Base-by-base conservation (phyloP, 1,284 basidiomycete genomes). In the Apiotrichum sp. region DNA sequence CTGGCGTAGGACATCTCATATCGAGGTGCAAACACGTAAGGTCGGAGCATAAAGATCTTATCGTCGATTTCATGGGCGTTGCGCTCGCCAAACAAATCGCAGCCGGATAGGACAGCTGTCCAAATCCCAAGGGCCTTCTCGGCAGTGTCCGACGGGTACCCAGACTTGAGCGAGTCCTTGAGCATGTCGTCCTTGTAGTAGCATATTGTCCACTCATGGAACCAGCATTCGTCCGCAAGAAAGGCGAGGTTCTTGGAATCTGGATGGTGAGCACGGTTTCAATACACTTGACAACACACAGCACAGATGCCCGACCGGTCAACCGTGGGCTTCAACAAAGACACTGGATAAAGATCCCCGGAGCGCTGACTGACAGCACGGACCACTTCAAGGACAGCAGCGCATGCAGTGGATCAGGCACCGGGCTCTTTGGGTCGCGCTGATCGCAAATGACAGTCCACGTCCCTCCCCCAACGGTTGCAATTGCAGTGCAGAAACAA, bases 11-110 rank as follows among this genome's bases (percentile, higher is more conserved):
- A 76, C 8, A 78, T 69, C 41, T 79, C 76, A 61, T 80, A 81
- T 69, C 76, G 65, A 9, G 79, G 78, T 0, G 78, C 79, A 62
- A 81, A 80, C 11, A 80, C 79, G 57, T 75, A 81, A 0, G 80
- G 80, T 13, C 79, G 71, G 16, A 80, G 66, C 29, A 80, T 74
- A 59, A 80, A 81, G 55, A 80, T 74, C 62, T 77, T 77, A 58
- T 80, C 76, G 53, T 80, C 78, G n/a, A 78, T 70, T 50, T 79
- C 77, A 11, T 70, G 67, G 2, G 65, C 56, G 0, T 66, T 73
- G 35, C 77, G 75, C 29, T 71, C 69, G 2, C 51, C 62, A 33
- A 56, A 55, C 11, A 65, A 47, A 53, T 68, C 65, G 45, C 53
- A 60, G 2, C 71, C 71, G 6, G 71, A 70, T 11, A 73, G 52